These are phyloP conservation scores for Collybiopsis luxurians DNA, from an alignment of 768 basidiomycete species.

Conservation along the genomic window DNA sequence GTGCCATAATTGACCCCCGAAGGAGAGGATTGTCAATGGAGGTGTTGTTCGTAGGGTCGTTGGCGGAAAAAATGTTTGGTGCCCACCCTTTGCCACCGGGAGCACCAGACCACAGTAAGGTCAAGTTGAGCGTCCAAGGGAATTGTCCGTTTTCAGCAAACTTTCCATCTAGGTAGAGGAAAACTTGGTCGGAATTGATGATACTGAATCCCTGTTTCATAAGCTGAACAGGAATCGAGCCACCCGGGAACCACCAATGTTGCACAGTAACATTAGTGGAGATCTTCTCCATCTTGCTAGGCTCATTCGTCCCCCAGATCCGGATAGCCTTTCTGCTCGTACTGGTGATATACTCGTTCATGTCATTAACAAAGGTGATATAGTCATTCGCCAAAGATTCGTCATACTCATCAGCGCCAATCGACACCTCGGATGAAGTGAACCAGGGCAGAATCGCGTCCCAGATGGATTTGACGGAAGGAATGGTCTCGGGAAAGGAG, in stretches of 20 bases:
- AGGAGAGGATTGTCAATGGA: slow-evolving; percentile 22
- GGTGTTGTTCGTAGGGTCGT: slow-evolving; percentile 30
- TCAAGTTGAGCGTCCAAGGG: slow-evolving; percentile 27
- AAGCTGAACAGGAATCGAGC: slow-evolving; percentile 30
- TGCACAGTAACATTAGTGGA: slow-evolving; percentile 40
- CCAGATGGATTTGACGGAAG: slow-evolving; percentile 41
- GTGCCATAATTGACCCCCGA: slow-evolving; percentile 32
- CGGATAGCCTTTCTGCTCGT: slow-evolving; percentile 36
- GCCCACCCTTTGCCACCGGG: slow-evolving; percentile 30
- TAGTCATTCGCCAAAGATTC: slow-evolving; percentile 37
- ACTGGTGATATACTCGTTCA: slow-evolving; percentile 33
- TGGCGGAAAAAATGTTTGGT: slow-evolving; percentile 30
- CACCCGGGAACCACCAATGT: slow-evolving; percentile 37
- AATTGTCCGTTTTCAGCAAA: slow-evolving; percentile 28
- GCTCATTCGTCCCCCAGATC: slow-evolving; percentile 40
- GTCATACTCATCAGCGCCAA: slow-evolving; percentile 44
- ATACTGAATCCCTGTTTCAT: slow-evolving; percentile 31
- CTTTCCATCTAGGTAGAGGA: slow-evolving; percentile 37
- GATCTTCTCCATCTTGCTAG: slow-evolving; percentile 31
- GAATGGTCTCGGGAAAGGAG: slow-evolving; percentile 38
- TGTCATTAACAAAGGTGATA: slow-evolving; percentile 39
- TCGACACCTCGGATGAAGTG: slow-evolving; percentile 37
- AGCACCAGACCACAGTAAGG: slow-evolving; percentile 28
- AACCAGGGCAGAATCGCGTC: slow-evolving; percentile 38
- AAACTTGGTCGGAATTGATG: slow-evolving; percentile 32